Evolutionary conservation across 345 rosid genomes (phyloP).

Genomic region (Chamaenerion angustifolium): DNA sequence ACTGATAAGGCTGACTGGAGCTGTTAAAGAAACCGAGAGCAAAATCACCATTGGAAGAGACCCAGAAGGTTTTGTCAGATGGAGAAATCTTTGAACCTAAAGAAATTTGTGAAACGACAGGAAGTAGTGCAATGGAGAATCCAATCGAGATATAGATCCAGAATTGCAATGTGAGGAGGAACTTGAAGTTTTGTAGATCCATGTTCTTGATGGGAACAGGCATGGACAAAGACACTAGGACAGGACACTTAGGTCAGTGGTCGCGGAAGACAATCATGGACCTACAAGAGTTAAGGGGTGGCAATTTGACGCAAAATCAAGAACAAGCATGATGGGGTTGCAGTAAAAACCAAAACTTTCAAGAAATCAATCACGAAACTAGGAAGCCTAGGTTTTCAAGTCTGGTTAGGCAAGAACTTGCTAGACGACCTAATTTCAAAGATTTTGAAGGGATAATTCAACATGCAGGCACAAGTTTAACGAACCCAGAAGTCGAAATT

Average conservation of each 20-base stretch:
- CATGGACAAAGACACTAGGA: background rate
- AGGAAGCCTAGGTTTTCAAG: background rate
- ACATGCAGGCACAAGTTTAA: background rate
- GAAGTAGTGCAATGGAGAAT: slow-evolving; percentile 15
- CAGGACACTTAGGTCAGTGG: background rate
- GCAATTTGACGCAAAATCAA: background rate
- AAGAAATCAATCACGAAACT: background rate
- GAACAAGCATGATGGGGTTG: background rate
- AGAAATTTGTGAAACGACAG: slow-evolving; percentile 35
- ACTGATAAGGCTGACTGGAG: slow-evolving; percentile 42
- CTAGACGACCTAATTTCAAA: background rate
- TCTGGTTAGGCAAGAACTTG: background rate
- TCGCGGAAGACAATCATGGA: background rate
- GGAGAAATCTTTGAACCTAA: slow-evolving; percentile 50
- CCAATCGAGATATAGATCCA: slow-evolving; percentile 24
- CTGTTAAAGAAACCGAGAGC: slow-evolving; percentile 50
- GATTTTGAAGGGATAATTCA: background rate
- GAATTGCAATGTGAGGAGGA: slow-evolving; percentile 10
- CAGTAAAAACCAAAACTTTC: too few relatives aligned
- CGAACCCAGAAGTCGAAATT: background rate
- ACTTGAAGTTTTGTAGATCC: background rate
- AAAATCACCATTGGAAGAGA: slow-evolving; percentile 51
- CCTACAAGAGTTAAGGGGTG: background rate
- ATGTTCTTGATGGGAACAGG: background rate
- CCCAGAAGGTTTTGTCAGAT: slow-evolving; percentile 42